A percentile compares a stretch with the other conserved stretches of the same genome.
These are phyloP conservation scores for Cadophora luteo-olivacea DNA, from an alignment of 2,329 filamentous ascomycete genomes.

Conservation along the genomic window DNA sequence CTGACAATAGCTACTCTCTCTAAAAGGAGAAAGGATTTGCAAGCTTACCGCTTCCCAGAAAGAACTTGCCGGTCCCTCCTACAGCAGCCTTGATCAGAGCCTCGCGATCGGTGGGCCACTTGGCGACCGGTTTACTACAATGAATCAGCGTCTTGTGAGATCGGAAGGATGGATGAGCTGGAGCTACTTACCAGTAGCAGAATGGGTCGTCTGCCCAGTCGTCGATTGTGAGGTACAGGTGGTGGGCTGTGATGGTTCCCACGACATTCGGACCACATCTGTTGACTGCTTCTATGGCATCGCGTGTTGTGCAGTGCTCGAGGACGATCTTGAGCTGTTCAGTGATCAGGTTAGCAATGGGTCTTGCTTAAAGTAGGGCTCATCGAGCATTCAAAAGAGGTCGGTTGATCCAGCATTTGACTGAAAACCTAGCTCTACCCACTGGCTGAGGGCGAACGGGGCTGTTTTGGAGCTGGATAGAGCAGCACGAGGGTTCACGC, in stretches of 20 bases:
- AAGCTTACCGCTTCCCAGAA: conserved; percentile 55
- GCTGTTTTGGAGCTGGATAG: too few species aligned
- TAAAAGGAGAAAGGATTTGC: not conserved
- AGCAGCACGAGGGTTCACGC: too few species aligned
- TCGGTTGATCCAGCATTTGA: not conserved
- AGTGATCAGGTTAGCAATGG: not conserved
- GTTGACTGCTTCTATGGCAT: conserved; percentile 78
- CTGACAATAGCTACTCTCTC: too few species aligned
- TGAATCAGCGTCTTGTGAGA: conserved; percentile 30
- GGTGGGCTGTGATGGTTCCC: conserved; percentile 48
- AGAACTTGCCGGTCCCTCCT: conserved; percentile 69
- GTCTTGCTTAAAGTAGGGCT: not conserved
- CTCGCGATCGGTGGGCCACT: conserved; percentile 55
- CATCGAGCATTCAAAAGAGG: too few species aligned
- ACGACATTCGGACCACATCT: conserved; percentile 79
- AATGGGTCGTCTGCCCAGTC: conserved; percentile 73
- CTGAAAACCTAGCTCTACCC: not conserved
- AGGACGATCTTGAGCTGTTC: conserved; percentile 68
- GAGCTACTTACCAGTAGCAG: conserved; percentile 60
- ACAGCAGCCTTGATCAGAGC: conserved; percentile 63
- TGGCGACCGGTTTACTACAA: conserved; percentile 59
- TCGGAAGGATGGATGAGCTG: not conserved
- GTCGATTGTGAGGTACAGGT: conserved; percentile 69
- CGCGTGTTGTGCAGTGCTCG: conserved; percentile 88
- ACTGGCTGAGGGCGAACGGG: not conserved